A percentile compares a stretch with the other conserved stretches of the same genome.
These are phyloP conservation scores for Microbotryum silenes-acaulis DNA, from an alignment of 1,284 basidiomycete genomes.

Conservation along the genomic window DNA sequence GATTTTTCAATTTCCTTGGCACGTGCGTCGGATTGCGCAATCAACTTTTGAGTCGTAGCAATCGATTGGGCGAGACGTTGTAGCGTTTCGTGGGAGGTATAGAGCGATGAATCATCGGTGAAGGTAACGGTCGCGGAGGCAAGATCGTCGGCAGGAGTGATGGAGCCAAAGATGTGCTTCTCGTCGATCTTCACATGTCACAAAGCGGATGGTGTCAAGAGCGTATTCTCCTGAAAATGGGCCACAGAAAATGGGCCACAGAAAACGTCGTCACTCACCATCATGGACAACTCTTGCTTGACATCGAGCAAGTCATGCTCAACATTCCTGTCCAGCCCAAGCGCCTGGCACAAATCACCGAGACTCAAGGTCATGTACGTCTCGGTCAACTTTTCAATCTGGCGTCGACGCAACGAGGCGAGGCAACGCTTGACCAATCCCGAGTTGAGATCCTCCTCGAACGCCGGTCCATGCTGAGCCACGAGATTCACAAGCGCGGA, in stretches of 20 bases:
- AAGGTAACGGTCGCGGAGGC: conserved; percentile 16
- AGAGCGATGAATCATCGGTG: conserved; percentile 26
- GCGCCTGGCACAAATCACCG: conserved; percentile 56
- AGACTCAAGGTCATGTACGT: conserved; percentile 69
- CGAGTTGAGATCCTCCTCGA: conserved; percentile 60
- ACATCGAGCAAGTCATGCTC: conserved; percentile 47
- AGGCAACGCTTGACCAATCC: conserved; percentile 61
- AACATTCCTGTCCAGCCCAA: conserved; percentile 48
- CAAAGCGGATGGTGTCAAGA: neutral
- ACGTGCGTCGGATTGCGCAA: conserved; percentile 1
- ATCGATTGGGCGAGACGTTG: conserved; percentile 19
- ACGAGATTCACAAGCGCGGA: conserved; percentile 45
- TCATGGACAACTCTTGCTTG: conserved; percentile 54
- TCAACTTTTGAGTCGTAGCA: conserved; percentile 6
- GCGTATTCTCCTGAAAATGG: neutral
- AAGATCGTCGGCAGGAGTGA: neutral
- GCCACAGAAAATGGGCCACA: too few species aligned
- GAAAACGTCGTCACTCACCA: conserved; percentile 49
- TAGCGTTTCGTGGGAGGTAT: conserved; percentile 19
- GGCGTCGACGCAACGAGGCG: conserved; percentile 60
- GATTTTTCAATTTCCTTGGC: conserved; percentile 8
- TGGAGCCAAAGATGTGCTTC: conserved; percentile 12
- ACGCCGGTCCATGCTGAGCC: conserved; percentile 52
- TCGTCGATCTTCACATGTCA: conserved; percentile 5
- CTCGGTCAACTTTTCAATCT: conserved; percentile 63